phyloP scores from a whole-genome alignment of 2,329 filamentous ascomycete species.

The Pezicula carpinea region DNA sequence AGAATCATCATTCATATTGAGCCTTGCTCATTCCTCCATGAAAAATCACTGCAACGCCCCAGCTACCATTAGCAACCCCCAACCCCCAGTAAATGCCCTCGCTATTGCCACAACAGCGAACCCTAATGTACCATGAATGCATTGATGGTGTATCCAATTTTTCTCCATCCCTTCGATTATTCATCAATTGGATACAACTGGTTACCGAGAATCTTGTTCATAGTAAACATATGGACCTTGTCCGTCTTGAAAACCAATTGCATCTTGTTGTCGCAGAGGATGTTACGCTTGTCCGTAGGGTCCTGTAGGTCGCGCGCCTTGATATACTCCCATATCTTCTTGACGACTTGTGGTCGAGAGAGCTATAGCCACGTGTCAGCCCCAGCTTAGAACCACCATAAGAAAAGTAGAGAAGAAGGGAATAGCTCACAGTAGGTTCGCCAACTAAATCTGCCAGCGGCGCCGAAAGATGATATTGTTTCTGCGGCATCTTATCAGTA shows the following conservation, averaged over 20 bases:
- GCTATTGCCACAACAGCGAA: too few species aligned
- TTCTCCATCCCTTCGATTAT: conserved; percentile 9
- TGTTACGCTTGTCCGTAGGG: conserved; percentile 85
- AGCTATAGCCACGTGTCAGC: conserved; percentile 48
- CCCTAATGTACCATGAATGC: too few species aligned
- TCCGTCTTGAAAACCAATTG: conserved; percentile 87
- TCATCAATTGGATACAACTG: conserved; percentile 86
- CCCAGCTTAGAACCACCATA: not conserved
- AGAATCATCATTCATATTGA: too few species aligned
- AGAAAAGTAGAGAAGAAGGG: not conserved
- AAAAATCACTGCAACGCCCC: too few species aligned
- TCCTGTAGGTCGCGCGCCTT: conserved; percentile 86
- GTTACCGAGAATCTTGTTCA: conserved; percentile 93
- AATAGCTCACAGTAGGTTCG: conserved; percentile 56
- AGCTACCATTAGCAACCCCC: too few species aligned
- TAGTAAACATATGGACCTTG: conserved; percentile 96
- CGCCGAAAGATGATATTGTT: conserved; percentile 70
- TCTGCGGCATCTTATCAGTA: conserved; percentile 33
- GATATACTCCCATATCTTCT: conserved; percentile 94
- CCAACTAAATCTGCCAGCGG: conserved; percentile 67
- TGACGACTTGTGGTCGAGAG: conserved; percentile 91
- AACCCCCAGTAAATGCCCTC: too few species aligned
- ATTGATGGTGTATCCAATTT: too few species aligned
- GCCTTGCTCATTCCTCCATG: too few species aligned
- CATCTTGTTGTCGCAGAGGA: conserved; percentile 87